These are phyloP conservation scores for Emergomyces pasteurianus DNA, from an alignment of 2,329 filamentous ascomycete species.

Conservation along the genomic window DNA sequence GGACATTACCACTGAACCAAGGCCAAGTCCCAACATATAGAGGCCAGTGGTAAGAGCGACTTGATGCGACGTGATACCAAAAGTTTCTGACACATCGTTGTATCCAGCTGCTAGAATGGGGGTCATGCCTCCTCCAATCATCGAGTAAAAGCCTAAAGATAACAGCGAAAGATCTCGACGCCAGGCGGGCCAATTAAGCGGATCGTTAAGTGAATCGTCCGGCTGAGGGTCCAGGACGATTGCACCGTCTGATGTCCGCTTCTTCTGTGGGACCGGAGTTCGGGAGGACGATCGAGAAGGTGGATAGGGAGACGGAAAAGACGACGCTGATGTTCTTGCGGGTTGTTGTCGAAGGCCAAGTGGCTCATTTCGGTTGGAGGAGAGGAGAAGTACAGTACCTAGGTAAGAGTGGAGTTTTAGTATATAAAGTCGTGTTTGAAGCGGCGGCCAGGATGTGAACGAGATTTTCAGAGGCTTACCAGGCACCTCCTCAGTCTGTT, in stretches of 20 bases:
- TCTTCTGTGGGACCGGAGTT: conserved; percentile 37
- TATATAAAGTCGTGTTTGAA: not conserved
- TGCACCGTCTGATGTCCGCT: conserved; percentile 66
- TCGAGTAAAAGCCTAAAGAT: conserved; percentile 80
- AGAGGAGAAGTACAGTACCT: conserved; percentile 51
- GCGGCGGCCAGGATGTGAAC: not conserved
- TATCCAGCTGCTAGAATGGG: conserved; percentile 85
- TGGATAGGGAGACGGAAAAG: conserved; percentile 36
- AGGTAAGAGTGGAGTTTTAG: not conserved
- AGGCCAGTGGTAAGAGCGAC: conserved; percentile 82
- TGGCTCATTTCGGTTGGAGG: conserved; percentile 50
- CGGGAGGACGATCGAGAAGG: conserved; percentile 29
- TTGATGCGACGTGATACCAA: conserved; percentile 53
- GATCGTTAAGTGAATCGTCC: conserved; percentile 81
- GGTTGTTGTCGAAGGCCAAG: conserved; percentile 52
- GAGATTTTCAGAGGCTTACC: conserved; percentile 39
- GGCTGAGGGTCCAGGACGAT: conserved; percentile 88
- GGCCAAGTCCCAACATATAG: conserved; percentile 85
- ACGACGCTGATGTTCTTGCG: conserved; percentile 45
- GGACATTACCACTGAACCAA: conserved; percentile 73
- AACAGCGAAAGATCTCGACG: conserved; percentile 67
- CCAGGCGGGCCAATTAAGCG: conserved; percentile 80
- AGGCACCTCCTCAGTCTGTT: conserved; percentile 72
- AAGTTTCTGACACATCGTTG: conserved; percentile 58
- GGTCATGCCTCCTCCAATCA: conserved; percentile 87